Percentiles rank a stretch among this genome's conserved stretches.
Evolutionary conservation across 371 early-diverging fungal genomes (phyloP).

Genomic region (Zychaea mexicana): DNA sequence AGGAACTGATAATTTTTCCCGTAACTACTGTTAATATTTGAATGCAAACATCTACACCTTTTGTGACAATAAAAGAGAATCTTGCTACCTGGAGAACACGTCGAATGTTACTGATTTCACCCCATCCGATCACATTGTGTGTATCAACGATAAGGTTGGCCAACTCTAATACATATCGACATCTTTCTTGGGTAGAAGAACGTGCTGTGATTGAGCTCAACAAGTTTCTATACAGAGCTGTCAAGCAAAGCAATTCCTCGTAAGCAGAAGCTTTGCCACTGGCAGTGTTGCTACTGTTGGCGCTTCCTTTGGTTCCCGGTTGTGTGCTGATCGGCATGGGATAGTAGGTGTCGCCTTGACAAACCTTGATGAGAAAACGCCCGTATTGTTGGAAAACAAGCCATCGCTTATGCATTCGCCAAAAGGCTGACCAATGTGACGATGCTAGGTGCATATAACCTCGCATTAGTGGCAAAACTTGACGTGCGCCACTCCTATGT

Average conservation of each 20-base stretch:
- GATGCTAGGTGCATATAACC: conserved; percentile 26
- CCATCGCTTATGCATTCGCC: conserved; percentile 52
- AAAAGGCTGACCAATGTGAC: conserved; percentile 45
- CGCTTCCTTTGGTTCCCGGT: neutral
- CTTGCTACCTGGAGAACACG: conserved; percentile 33
- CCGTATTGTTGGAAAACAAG: conserved; percentile 50
- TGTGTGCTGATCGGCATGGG: conserved; percentile 12
- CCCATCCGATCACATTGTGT: conserved; percentile 47
- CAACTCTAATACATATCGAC: conserved; percentile 15
- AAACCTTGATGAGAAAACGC: conserved; percentile 24
- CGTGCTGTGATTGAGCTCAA: conserved; percentile 9
- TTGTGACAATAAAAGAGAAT: neutral
- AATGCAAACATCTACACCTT: neutral
- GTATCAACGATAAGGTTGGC: conserved; percentile 24
- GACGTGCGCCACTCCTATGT: conserved; percentile 13
- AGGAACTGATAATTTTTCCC: conserved; percentile 29
- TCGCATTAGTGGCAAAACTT: conserved; percentile 28
- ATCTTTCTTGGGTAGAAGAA: neutral
- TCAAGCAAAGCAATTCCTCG: conserved; percentile 11
- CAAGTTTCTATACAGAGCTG: conserved; percentile 10
- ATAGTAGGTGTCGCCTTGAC: conserved; percentile 31
- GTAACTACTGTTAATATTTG: neutral
- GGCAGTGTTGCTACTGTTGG: neutral
- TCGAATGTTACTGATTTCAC: conserved; percentile 27
- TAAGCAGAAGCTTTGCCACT: conserved; percentile 11